Percentiles rank a stretch among this genome's conserved stretches.
These are phyloP conservation scores for Puccinia horiana DNA, from an alignment of 1,284 basidiomycete species.

Conservation along the genomic window DNA sequence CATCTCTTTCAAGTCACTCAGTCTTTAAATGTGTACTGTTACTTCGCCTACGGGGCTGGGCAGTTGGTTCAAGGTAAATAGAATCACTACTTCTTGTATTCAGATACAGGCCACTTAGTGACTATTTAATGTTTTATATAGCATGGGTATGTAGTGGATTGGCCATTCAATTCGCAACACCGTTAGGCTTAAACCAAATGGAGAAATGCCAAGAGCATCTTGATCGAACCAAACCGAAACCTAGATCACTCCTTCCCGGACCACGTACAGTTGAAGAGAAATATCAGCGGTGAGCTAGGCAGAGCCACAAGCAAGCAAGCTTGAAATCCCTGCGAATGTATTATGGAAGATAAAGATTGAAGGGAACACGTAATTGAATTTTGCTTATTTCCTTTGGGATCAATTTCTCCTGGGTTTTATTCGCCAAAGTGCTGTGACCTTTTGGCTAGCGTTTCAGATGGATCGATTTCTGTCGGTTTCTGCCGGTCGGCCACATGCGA, in stretches of 20 bases:
- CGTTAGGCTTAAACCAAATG: conserved; percentile 32
- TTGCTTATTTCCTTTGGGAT: neutral
- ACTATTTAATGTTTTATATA: neutral
- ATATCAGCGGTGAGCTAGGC: conserved; percentile 29
- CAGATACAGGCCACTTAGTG: neutral
- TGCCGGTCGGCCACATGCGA: conserved; percentile 39
- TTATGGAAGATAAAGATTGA: neutral
- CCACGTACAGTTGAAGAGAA: conserved; percentile 19
- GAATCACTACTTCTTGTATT: neutral
- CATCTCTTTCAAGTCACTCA: conserved; percentile 33
- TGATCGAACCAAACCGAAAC: conserved; percentile 17
- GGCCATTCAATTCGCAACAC: conserved; percentile 28
- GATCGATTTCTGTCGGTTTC: conserved; percentile 39
- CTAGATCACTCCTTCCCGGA: conserved; percentile 21
- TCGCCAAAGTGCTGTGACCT: conserved; percentile 18
- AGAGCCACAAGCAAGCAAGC: neutral
- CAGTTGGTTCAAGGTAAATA: conserved; percentile 33
- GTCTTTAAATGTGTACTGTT: conserved; percentile 22
- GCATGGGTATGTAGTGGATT: conserved; percentile 36
- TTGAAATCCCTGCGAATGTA: neutral
- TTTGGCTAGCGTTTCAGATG: conserved; percentile 44
- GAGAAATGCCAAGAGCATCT: conserved; percentile 22
- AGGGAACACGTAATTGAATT: conserved; percentile 1
- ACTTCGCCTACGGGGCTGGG: conserved; percentile 4
- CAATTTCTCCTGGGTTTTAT: neutral